A percentile compares a stretch with the other conserved stretches of the same genome.
Conservation (phyloP, 371 early-diverging fungal genomes). For the Mortierella sp. region DNA sequence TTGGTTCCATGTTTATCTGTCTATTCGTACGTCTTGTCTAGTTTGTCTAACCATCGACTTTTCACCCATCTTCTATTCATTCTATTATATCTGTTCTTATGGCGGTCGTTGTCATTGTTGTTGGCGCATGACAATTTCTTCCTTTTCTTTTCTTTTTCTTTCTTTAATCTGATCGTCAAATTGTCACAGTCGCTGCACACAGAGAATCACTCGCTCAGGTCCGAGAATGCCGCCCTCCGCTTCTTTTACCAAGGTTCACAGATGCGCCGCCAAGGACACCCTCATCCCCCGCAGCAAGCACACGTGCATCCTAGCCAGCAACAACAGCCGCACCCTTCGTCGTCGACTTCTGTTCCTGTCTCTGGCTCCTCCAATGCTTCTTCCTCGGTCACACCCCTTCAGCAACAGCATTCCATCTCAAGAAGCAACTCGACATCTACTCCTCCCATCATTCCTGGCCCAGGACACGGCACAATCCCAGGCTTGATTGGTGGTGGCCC, state of each 20-base stretch:
- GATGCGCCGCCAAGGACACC: constrained; percentile 37
- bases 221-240: constrained; percentile 57
- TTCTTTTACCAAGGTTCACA: constrained; percentile 58
- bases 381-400: not conserved
- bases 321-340: not conserved
- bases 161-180: constrained; percentile 35
- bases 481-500: constrained; percentile 18
- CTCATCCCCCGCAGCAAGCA: constrained; percentile 11
- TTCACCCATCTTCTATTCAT: not conserved
- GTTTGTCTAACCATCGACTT: not conserved
- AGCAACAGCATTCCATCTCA: not conserved
- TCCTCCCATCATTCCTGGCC: constrained; percentile 55
- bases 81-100: not conserved
- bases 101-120: no score
- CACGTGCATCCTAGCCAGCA: constrained; percentile 18
- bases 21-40: not conserved
- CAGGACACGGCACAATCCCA: constrained; percentile 52
- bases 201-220: constrained; percentile 50
- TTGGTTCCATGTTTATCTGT: not conserved
- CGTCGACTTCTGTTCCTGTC: not conserved
- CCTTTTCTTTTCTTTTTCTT: not conserved
- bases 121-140: not conserved
- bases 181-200: constrained; percentile 38
- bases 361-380: not conserved
- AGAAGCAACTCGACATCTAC: constrained; percentile 20